Conservation (phyloP, 768 basidiomycete genomes). For the Hericium erinaceus region DNA sequence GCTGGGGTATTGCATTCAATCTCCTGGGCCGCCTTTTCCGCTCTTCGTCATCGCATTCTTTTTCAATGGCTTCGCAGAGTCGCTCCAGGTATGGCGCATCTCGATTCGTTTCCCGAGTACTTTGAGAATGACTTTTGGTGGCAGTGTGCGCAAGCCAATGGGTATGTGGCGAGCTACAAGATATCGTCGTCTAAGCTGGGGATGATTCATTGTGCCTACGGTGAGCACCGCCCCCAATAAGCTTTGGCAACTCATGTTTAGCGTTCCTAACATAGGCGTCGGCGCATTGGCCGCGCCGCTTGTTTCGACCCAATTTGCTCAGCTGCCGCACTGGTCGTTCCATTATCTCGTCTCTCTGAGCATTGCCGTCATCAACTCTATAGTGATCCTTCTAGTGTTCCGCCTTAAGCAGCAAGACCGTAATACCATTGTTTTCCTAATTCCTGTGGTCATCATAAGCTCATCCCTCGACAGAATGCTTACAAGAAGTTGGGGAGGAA, state of each 20-base stretch:
- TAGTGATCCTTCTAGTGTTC: constrained; percentile 19
- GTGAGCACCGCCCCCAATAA: neutral
- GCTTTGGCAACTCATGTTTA: neutral
- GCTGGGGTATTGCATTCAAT: constrained; percentile 13
- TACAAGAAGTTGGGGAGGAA: constrained; percentile 41
- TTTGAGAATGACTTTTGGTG: neutral
- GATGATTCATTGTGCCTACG: neutral
- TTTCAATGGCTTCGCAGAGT: constrained; percentile 15
- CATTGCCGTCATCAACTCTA: constrained; percentile 18
- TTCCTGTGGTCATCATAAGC: constrained; percentile 6
- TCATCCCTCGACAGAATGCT: constrained; percentile 32
- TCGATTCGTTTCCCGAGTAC: neutral
- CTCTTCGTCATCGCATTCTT: constrained; percentile 13
- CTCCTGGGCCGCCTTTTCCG: constrained; percentile 19
- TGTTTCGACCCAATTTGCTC: constrained; percentile 43
- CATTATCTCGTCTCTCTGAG: neutral
- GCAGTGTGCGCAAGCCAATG: neutral
- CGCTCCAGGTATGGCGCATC: constrained; percentile 7
- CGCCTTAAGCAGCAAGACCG: constrained; percentile 22
- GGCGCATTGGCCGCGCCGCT: constrained; percentile 45
- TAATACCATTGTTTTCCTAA: constrained; percentile 13
- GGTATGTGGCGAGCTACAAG: constrained; percentile 2
- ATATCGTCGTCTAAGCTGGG: neutral
- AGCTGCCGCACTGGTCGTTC: constrained; percentile 26
- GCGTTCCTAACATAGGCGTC: constrained; percentile 18